Evolutionary conservation across 192 early-diverging fungal genomes (phyloP).

Genomic region (Mortierella antarctica): DNA sequence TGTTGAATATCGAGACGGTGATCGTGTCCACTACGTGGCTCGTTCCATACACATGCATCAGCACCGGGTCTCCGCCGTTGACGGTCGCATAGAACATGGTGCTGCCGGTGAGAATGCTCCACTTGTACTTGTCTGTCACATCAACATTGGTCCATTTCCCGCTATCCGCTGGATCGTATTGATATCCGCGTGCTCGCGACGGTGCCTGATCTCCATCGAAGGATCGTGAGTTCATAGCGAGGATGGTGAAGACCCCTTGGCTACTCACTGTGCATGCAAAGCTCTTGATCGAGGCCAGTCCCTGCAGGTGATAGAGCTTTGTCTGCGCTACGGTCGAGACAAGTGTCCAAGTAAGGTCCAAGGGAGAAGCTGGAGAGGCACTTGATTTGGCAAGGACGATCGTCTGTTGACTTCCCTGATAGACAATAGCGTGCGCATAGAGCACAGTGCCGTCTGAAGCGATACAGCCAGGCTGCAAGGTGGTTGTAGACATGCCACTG

Average conservation of each 20-base stretch:
- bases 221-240: neutral
- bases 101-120: neutral
- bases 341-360: slow-evolving; percentile 24
- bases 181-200: neutral
- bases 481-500: neutral
- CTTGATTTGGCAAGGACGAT: slow-evolving; percentile 29
- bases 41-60: slow-evolving; percentile 22
- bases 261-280: slow-evolving; percentile 15
- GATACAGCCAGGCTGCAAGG: slow-evolving; percentile 16
- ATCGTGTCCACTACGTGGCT: neutral
- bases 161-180: slow-evolving; percentile 3
- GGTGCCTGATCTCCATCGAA: neutral
- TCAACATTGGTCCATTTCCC: slow-evolving; percentile 27
- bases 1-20: slow-evolving; percentile 3
- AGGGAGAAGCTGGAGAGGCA: neutral
- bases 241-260: slow-evolving; percentile 28
- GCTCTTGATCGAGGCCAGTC: neutral
- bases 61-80: neutral
- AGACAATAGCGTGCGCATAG: slow-evolving; percentile 9
- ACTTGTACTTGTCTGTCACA: slow-evolving; percentile 8
- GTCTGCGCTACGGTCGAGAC: slow-evolving; percentile 2
- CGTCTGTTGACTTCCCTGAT: neutral
- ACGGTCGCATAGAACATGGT: neutral
- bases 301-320: slow-evolving; percentile 5
- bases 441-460: slow-evolving; percentile 21